Conservation (phyloP, 306 rosid genomes). For the Gillenia trifoliata region DNA sequence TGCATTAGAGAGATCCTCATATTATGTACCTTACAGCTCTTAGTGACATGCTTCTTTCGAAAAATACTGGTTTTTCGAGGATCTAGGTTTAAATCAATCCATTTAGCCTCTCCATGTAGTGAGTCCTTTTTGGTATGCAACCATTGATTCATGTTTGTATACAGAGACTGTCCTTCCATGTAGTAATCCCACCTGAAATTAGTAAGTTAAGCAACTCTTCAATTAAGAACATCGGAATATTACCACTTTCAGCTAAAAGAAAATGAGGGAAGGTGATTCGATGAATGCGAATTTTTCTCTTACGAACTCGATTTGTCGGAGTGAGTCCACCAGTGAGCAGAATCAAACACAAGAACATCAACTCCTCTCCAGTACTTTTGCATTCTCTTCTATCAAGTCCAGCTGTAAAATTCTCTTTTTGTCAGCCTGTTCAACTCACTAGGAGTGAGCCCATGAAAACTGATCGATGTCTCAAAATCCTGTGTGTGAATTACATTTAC, state of each 20-base stretch:
- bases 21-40: conserved; percentile 70
- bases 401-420: conserved; percentile 72
- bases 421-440: conserved; percentile 63
- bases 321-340: conserved; percentile 99
- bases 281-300: conserved; percentile 28
- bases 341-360: conserved; percentile 85
- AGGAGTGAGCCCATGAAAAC: conserved; percentile 87
- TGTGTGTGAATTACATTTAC: conserved; percentile 15
- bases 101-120: conserved; percentile 94
- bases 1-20: neutral
- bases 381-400: conserved; percentile 92
- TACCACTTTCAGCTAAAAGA: neutral
- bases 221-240: neutral
- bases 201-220: neutral
- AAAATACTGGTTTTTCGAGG: conserved; percentile 70
- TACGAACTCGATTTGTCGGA: conserved; percentile 75
- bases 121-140: conserved; percentile 93
- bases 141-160: conserved; percentile 73
- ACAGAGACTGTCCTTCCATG: conserved; percentile 62
- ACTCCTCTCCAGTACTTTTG: conserved; percentile 89
- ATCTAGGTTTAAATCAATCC: conserved; percentile 81
- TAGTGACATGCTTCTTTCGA: conserved; percentile 93
- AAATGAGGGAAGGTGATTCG: neutral
- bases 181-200: conserved; percentile 90
- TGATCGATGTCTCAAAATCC: conserved; percentile 85